Conservation (phyloP, 164 flowering plant species). For the Aristolochia contorta region DNA sequence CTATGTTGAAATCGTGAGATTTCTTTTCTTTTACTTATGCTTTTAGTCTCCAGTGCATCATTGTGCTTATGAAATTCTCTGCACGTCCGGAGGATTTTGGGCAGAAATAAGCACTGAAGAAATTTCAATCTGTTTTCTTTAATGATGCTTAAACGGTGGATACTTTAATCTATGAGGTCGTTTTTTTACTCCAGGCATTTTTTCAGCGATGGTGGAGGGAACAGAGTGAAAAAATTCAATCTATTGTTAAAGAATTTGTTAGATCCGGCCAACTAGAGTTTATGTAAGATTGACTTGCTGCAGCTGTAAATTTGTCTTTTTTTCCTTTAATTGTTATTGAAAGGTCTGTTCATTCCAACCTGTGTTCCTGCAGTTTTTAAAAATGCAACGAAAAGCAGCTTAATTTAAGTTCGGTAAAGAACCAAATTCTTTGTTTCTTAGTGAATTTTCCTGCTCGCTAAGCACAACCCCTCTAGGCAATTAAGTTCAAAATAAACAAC, state of each 20-base stretch:
- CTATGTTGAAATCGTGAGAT: slow-evolving; percentile 47
- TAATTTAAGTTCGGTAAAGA: no score
- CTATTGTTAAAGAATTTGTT: slow-evolving; percentile 51
- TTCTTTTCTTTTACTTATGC: not conserved
- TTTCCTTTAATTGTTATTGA: no score
- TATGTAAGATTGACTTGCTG: slow-evolving; percentile 33
- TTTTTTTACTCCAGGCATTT: slow-evolving; percentile 47
- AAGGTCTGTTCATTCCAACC: no score
- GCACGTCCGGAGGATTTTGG: not conserved
- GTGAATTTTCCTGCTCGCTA: no score
- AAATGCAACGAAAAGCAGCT: no score
- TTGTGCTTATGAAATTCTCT: not conserved
- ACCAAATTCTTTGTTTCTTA: no score
- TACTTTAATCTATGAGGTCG: not conserved
- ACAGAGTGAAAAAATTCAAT: slow-evolving; percentile 49
- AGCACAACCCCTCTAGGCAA: no score
- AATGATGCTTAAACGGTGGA: not conserved
- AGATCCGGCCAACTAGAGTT: slow-evolving; percentile 80
- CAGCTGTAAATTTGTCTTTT: not conserved
- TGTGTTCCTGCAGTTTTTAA: no score
- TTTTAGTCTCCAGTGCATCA: not conserved
- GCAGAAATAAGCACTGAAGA: not conserved
- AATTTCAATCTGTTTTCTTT: not conserved
- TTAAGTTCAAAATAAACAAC: no score
- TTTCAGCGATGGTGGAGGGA: slow-evolving; percentile 94